Evolutionary conservation across 2,329 filamentous ascomycete species (phyloP), one percentile per base, ranked within the genome.

Genomic region (Metarhizium rileyi): DNA sequence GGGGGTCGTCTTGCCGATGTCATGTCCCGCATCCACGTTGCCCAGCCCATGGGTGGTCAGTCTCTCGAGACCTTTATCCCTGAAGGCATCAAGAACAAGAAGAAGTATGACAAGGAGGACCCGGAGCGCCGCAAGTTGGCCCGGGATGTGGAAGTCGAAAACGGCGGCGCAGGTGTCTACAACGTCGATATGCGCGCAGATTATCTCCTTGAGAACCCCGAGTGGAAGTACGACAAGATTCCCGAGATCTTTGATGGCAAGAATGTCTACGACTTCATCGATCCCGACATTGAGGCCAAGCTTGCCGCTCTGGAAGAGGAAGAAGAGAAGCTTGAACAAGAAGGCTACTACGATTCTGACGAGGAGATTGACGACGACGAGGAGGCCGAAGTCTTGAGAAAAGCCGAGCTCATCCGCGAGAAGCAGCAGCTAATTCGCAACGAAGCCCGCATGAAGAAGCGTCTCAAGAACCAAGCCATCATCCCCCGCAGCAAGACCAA

Each of bases 191-290:
- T 97, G 62, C 86, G 88, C 67, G 81, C 88, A 64, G 87, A 93
- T 63, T 98, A 95, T 68, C 70, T 90, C 16, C 82, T 97, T 55
- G 88, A 86, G 55, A 81, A 96, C 65, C 81, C 86, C 40, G 89
- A 93, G 51, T 97, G 93, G 93, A 95, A 95, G 68, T 81, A 95
- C 66, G 94, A 98, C 73, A 89, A 87, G 70, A 87, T 97, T 49
- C 93, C 93, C 28, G 93, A 98, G 70, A 77, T 96, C 45, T 86
- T 90, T 68, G 84, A 97, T 63, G 93, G 93, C 68, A 90, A 91
- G 78, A 98, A 98, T 67, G 87, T 98, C 51, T 93, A 91, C 72
- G 93, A 98, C 70, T 98, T 88, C 68, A 83, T 98, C 63, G 93
- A 97, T 62, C 90, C 91, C 1, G 94, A 98, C 50, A 98, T 98